Percentiles rank a stretch among this genome's conserved stretches.
These are phyloP conservation scores for Neurospora tetraspora DNA, from an alignment of 495 filamentous ascomycete genomes.

Conservation along the genomic window DNA sequence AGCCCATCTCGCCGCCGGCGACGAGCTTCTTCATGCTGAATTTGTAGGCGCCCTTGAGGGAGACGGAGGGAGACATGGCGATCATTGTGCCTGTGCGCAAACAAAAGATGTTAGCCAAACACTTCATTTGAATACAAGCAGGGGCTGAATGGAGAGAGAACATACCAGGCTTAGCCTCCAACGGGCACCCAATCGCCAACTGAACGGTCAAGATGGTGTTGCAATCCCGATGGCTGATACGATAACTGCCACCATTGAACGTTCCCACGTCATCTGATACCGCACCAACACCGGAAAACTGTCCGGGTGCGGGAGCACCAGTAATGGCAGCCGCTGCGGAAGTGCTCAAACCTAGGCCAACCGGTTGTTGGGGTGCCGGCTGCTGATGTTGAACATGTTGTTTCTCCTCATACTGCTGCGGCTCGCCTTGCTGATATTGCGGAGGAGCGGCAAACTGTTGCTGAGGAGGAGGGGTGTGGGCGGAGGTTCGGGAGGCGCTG, in stretches of 20 bases:
- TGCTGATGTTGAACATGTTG: conserved; percentile 14
- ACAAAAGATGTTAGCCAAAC: neutral
- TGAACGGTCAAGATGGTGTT: conserved; percentile 88
- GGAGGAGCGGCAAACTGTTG: conserved; percentile 34
- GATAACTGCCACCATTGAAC: conserved; percentile 91
- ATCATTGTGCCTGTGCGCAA: conserved; percentile 66
- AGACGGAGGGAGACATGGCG: conserved; percentile 83
- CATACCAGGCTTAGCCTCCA: conserved; percentile 70
- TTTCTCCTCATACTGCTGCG: too few species aligned
- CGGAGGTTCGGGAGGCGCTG: conserved; percentile 12
- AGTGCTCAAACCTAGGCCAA: conserved; percentile 11
- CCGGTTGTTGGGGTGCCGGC: conserved; percentile 8
- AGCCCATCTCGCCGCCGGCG: conserved; percentile 67
- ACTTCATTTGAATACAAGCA: neutral
- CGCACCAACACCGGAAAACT: conserved; percentile 49
- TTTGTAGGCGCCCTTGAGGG: conserved; percentile 66
- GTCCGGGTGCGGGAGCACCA: conserved; percentile 24
- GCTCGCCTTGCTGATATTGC: conserved; percentile 23
- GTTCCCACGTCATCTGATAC: conserved; percentile 75
- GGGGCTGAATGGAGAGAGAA: neutral
- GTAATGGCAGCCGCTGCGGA: conserved; percentile 18
- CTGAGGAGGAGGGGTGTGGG: conserved; percentile 16
- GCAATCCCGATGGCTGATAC: conserved; percentile 84
- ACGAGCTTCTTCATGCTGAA: conserved; percentile 82
- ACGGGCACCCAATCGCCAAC: conserved; percentile 77